Base-by-base conservation (phyloP, 2,329 filamentous ascomycete species). In the Chaetomium sp. region DNA sequence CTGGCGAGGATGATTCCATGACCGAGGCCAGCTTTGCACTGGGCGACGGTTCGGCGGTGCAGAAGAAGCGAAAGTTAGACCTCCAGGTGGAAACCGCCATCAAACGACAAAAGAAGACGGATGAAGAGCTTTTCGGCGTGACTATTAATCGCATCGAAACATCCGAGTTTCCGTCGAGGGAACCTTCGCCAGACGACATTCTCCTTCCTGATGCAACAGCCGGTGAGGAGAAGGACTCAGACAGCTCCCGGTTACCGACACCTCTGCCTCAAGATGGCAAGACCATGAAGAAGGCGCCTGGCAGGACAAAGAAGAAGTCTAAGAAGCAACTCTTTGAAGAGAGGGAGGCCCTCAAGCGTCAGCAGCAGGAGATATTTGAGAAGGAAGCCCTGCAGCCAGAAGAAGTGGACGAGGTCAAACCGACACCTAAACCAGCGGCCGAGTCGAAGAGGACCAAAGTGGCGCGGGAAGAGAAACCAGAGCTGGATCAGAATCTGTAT, bases 281-380 rank as follows among this genome's bases (percentile, higher is more conserved):
- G 62, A 66, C 71, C 1, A 80, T 82, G 68, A 82, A 81, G 70
- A 86, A 84, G 69, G 76, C 76, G 68, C 76, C 77, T 41, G 66
- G 73, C 45, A 87, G 86, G 67, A 62, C 79, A 4, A 89, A 89
- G 75, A 89, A 82, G 74, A 90, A 88, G 70, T 81, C 86, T 0
- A 91, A 91, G 76, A 91, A 89, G 69, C 85, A 91, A 66, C 69
- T 88, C 2, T 80, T 87, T 46, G 84, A 88, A 66, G 85, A 89
- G 66, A 77, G 79, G 19, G 80, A 86, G 64, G 80, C 80, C 9
- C 71, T 82, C 53, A 83, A 83, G 61, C 74, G 76, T 57, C 75
- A 80, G 55, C 78, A 82, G 56, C 76, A 79, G 58, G 73, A 72
- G 63, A 74, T 67, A 52, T 75, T 69, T 42, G 75, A 77, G 44